phyloP scores from a whole-genome alignment of 345 rosid species.

The Capsella bursapastoris region DNA sequence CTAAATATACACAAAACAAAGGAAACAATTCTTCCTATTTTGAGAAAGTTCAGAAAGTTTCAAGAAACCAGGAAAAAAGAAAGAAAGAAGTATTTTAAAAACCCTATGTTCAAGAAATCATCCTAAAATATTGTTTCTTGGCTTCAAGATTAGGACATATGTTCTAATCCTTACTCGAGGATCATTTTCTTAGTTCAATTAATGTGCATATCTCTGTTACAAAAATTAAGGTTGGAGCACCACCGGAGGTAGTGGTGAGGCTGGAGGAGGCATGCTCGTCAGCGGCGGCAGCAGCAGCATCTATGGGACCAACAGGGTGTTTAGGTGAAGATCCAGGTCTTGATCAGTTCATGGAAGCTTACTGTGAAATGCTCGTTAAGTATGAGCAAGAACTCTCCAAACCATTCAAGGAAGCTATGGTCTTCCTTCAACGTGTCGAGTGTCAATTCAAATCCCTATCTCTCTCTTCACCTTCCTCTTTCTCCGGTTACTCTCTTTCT shows the following conservation, averaged over 20 bases:
- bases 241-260: constrained; percentile 81
- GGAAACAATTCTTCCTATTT: not conserved
- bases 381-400: constrained; percentile 95
- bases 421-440: constrained; percentile 81
- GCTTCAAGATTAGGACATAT: not conserved
- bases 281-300: constrained; percentile 58
- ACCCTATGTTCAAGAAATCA: constrained; percentile 14
- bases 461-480: constrained; percentile 56
- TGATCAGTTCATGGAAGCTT: constrained; percentile 99
- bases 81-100: not conserved
- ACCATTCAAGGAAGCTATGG: constrained; percentile 95
- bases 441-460: constrained; percentile 84
- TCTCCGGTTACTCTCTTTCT: constrained; percentile 60
- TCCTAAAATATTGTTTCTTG: not conserved
- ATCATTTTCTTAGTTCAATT: constrained; percentile 2
- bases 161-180: not conserved
- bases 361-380: constrained; percentile 95
- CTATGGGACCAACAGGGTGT: constrained; percentile 51
- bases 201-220: not conserved
- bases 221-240: constrained; percentile 98
- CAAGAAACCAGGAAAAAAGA: not conserved
- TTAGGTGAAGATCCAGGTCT: constrained; percentile 94
- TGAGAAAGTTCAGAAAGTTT: constrained; percentile 29
- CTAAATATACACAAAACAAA: not conserved
- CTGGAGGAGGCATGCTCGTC: constrained; percentile 77